Percentiles rank a stretch among this genome's conserved stretches.
Conservation (phyloP, 179 eudicot genomes). For the Silene vulgaris region DNA sequence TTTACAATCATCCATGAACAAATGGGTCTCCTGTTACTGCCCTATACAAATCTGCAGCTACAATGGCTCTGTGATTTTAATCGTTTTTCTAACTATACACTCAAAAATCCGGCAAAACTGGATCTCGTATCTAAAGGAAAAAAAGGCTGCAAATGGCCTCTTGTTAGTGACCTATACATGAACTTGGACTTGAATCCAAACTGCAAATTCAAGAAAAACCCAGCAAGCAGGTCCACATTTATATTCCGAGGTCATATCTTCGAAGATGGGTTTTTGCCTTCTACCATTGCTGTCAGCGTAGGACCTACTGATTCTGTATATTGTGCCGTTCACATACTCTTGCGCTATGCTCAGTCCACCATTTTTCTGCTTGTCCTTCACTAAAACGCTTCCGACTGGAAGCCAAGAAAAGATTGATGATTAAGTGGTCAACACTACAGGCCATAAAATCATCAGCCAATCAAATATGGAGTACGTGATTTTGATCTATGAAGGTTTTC, state of each 20-base stretch:
- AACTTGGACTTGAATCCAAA: neutral
- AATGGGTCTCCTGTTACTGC: slow-evolving; percentile 14
- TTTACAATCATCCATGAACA: slow-evolving; percentile 19
- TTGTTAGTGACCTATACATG: no score
- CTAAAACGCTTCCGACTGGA: slow-evolving; percentile 79
- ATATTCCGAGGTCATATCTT: neutral
- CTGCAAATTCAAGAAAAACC: neutral
- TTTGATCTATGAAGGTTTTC: neutral
- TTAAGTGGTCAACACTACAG: neutral
- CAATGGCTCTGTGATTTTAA: slow-evolving; percentile 13
- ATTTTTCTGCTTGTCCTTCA: slow-evolving; percentile 82
- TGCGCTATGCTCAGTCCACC: slow-evolving; percentile 77
- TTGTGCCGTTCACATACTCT: slow-evolving; percentile 64
- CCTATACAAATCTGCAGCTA: slow-evolving; percentile 32
- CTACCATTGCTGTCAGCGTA: no score
- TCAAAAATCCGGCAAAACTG: slow-evolving; percentile 23
- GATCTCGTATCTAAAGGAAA: neutral
- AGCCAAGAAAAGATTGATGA: neutral
- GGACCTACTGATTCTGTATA: slow-evolving; percentile 29
- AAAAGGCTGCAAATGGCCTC: no score
- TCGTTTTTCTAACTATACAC: slow-evolving; percentile 28
- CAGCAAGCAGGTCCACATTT: neutral
- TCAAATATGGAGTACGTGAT: no score
- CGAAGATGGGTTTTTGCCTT: slow-evolving; percentile 1
- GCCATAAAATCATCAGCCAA: neutral